Evolutionary conservation across 1,284 basidiomycete genomes (phyloP), one percentile per base, ranked within the genome.

Genomic region (Phellopilus nigrolimitatus): DNA sequence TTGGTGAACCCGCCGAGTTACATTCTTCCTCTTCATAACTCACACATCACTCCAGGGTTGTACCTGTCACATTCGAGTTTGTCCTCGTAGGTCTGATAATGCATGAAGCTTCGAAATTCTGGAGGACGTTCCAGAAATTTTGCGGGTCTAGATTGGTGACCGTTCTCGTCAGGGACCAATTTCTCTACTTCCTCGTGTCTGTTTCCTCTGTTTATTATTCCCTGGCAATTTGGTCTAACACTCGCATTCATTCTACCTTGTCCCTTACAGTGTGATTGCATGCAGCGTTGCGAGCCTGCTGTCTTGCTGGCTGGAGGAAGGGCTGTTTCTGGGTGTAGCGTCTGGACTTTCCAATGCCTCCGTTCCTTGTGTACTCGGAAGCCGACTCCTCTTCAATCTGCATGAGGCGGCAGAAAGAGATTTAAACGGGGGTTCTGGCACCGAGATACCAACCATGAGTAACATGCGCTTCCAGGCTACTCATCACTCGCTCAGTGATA

Each of bases 171-270:
- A 31, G 43, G 15, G 42, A 51, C 28, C 50, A 51, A 17, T 22
- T 46, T 12, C 30, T 51, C n/a, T 51, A 51, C 19, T 51, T 51
- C 43, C 13, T 51, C 21, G 33, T 51, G 50, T 51, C 19, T 5
- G 50, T 31, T 40, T 10, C 9, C 21, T 2, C 19, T 30, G 5
- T 37, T 30, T n/a, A 4, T 25, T 12, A 10, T 15, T 21, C 1
- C n/a, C n/a, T n/a, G n/a, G n/a, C n/a, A n/a, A n/a, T n/a, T n/a
- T n/a, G n/a, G n/a, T n/a, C n/a, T n/a, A n/a, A n/a, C n/a, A 9
- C 4, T 27, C 3, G 19, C 8, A 41, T 13, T 31, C 34, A 24
- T 15, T 28, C 28, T 31, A 3, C 34, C 8, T 0, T 3, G 10
- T 31, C 12, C 10, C 8, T 24, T 9, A 40, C 34, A 51, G 50